Conservation (phyloP, 2,329 filamentous ascomycete genomes). For the Chrysoporthe cubensis region DNA sequence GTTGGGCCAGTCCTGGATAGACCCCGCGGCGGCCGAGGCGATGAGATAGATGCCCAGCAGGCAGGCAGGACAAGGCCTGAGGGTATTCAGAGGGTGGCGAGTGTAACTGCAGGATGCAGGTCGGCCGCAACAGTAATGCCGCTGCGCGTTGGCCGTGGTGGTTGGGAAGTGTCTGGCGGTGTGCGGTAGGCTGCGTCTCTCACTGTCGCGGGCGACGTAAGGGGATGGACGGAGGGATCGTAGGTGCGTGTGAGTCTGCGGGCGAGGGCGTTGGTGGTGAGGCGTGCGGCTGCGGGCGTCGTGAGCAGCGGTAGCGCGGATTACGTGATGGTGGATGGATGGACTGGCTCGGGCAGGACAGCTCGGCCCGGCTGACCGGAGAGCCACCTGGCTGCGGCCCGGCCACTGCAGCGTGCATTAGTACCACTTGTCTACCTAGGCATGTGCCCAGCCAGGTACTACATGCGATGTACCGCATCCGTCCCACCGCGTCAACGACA, state of each 20-base stretch:
- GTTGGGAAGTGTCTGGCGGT: neutral
- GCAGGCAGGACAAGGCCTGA: neutral
- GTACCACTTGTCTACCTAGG: too few relatives aligned
- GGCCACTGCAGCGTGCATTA: too few relatives aligned
- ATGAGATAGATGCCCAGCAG: too few relatives aligned
- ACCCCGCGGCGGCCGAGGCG: neutral
- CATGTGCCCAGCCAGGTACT: too few relatives aligned
- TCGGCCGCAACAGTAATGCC: neutral
- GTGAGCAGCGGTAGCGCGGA: too few relatives aligned
- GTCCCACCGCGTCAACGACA: too few relatives aligned
- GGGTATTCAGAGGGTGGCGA: neutral
- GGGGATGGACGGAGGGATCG: too few relatives aligned
- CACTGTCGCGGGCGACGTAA: neutral
- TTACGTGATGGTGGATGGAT: too few relatives aligned
- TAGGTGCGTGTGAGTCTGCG: neutral
- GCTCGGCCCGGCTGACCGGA: neutral
- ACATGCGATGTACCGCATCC: too few relatives aligned
- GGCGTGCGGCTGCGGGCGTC: too few relatives aligned
- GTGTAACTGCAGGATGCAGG: conserved; percentile 4
- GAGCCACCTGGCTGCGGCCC: too few relatives aligned
- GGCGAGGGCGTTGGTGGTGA: neutral
- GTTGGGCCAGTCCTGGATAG: neutral
- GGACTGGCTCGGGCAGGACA: neutral
- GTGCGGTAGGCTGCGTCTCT: neutral
- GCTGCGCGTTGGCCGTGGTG: neutral